Conservation (phyloP, 2,329 filamentous ascomycete species). For the Epichloe brachyelytri region DNA sequence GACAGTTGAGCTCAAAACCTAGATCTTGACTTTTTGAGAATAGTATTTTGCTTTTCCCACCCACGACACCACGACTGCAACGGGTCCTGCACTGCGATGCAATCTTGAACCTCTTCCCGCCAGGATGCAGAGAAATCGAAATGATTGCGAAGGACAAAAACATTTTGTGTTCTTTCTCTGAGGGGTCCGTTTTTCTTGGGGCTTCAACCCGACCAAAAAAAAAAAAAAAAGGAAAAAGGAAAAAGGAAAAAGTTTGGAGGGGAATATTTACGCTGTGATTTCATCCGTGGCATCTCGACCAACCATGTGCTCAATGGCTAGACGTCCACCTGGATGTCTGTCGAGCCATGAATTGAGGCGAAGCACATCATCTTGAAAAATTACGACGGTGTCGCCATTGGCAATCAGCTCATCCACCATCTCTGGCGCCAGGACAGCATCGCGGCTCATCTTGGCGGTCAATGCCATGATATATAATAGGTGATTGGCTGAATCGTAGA, state of each 20-base stretch:
- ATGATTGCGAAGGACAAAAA: not conserved
- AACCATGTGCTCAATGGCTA: conserved; percentile 45
- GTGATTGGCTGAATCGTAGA: not conserved
- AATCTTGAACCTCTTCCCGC: not conserved
- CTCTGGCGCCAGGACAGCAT: conserved; percentile 29
- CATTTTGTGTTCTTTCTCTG: not conserved
- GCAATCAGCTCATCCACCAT: conserved; percentile 39
- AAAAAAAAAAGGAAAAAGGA: not conserved
- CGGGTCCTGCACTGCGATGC: not conserved
- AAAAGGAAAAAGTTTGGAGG: not conserved
- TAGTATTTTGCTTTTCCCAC: not conserved
- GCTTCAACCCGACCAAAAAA: not conserved
- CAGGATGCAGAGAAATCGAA: not conserved
- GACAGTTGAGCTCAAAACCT: not conserved
- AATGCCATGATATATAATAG: not conserved
- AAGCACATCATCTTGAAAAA: conserved; percentile 41
- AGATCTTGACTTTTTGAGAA: not conserved
- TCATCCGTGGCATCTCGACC: conserved; percentile 24
- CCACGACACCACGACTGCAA: not conserved
- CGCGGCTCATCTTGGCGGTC: conserved; percentile 23
- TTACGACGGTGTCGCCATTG: conserved; percentile 40
- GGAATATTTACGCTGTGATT: conserved; percentile 19
- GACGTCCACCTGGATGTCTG: conserved; percentile 43
- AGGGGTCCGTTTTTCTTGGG: not conserved
- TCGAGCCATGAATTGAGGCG: conserved; percentile 45